Percentiles rank a stretch among this genome's conserved stretches.
phyloP scores from a whole-genome alignment of 78 protist genomes.

The Trichosphaerium sp. region DNA sequence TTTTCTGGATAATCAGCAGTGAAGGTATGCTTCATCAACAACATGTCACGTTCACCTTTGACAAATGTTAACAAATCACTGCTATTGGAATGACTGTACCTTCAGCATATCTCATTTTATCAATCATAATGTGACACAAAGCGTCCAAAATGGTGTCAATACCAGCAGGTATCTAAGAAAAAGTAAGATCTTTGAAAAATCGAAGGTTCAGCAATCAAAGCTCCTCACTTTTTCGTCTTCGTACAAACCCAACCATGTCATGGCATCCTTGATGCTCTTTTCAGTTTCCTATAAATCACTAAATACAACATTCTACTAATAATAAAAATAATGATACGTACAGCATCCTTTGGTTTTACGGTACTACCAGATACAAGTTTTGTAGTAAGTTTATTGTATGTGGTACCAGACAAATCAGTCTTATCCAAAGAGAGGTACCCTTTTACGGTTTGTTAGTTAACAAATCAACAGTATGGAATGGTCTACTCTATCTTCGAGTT shows the following conservation, averaged over 20 bases:
- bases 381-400: neutral
- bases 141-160: neutral
- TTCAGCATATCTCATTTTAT: neutral
- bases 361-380: neutral
- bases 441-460: too few species aligned
- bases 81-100: neutral
- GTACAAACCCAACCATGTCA: neutral
- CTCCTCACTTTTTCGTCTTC: neutral
- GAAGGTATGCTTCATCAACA: slow-evolving; percentile 33
- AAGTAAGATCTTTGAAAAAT: neutral
- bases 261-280: neutral
- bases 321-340: neutral
- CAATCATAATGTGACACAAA: neutral
- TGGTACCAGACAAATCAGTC: too few species aligned
- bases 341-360: neutral
- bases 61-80: neutral
- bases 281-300: neutral
- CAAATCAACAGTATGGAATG: too few species aligned
- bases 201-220: neutral
- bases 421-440: too few species aligned
- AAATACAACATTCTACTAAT: neutral
- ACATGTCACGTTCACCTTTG: slow-evolving; percentile 25
- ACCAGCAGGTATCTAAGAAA: neutral
- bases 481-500: too few species aligned
- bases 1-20: slow-evolving; percentile 23